phyloP scores from a whole-genome alignment of 2,329 filamentous ascomycete genomes.

The Rhynchosporium secalis region DNA sequence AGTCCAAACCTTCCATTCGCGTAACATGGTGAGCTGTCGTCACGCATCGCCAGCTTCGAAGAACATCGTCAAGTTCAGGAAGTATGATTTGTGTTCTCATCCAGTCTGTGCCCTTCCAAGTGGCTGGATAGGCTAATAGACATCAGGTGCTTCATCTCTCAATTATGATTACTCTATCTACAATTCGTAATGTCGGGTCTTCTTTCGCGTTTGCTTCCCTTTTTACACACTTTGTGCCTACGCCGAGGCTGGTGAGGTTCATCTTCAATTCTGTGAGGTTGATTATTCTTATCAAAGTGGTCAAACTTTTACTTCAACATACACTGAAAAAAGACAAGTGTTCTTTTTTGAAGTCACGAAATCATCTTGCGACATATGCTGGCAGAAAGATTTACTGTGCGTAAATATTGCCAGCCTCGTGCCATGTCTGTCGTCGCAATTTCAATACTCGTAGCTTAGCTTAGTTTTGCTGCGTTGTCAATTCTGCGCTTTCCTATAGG shows the following conservation, averaged over 20 bases:
- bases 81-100: background rate
- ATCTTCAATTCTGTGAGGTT: too few relatives aligned
- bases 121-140: background rate
- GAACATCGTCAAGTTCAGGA: background rate
- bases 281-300: too few relatives aligned
- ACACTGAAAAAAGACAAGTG: too few relatives aligned
- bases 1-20: background rate
- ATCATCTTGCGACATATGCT: background rate
- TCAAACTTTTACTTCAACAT: too few relatives aligned
- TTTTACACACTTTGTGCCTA: background rate
- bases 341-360: background rate
- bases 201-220: background rate
- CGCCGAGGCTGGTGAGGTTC: too few relatives aligned
- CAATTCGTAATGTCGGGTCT: background rate
- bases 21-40: background rate
- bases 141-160: background rate
- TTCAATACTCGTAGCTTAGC: background rate
- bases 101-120: conserved; percentile 11
- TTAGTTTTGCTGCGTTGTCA: conserved; percentile 9
- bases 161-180: conserved; percentile 5
- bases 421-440: too few relatives aligned
- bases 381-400: too few relatives aligned
- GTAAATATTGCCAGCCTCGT: too few relatives aligned
- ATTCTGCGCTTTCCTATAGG: too few relatives aligned
- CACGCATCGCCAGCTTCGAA: background rate